A percentile compares a stretch with the other conserved stretches of the same genome.
Evolutionary conservation across 192 early-diverging fungal species (phyloP).

Genomic region (Mortierella antarctica): DNA sequence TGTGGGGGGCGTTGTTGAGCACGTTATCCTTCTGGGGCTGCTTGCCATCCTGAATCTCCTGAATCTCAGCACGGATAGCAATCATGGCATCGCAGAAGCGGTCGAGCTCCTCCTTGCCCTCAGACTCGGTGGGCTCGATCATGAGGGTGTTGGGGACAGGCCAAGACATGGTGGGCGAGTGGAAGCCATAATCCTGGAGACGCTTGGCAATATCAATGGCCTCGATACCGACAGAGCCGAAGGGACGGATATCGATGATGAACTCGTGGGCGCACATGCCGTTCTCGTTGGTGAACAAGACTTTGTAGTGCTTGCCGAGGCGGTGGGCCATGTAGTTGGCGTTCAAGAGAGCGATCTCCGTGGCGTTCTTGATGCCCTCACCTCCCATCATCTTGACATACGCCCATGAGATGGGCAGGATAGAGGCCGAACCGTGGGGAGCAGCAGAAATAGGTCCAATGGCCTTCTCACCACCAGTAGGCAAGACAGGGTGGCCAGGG

Average conservation of each 20-base stretch:
- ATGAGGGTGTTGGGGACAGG: constrained; percentile 99
- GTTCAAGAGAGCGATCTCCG: constrained; percentile 92
- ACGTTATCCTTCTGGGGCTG: constrained; percentile 90
- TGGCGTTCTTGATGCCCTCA: constrained; percentile 87
- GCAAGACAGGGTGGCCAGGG: constrained; percentile 90
- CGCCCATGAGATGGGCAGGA: constrained; percentile 98
- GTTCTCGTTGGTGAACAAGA: constrained; percentile 92
- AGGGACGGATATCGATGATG: constrained; percentile 96
- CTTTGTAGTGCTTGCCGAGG: constrained; percentile 90
- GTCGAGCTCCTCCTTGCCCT: constrained; percentile 92
- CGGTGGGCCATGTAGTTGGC: constrained; percentile 99
- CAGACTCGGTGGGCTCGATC: constrained; percentile 99
- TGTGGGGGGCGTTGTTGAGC: constrained; percentile 90
- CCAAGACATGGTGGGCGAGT: constrained; percentile 99
- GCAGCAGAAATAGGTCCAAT: constrained; percentile 97
- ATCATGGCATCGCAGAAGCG: constrained; percentile 99
- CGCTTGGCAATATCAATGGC: constrained; percentile 99
- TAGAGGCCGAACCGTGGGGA: constrained; percentile 95
- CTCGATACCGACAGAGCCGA: constrained; percentile 82
- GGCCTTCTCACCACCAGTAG: constrained; percentile 75
- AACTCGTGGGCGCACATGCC: constrained; percentile 99
- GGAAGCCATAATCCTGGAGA: constrained; percentile 98
- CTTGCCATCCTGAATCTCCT: constrained; percentile 84
- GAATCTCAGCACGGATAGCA: constrained; percentile 92
- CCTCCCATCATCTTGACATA: constrained; percentile 99